Percentiles rank a stretch among this genome's conserved stretches.
phyloP scores from a whole-genome alignment of 495 filamentous ascomycete species.

The Aspergillus saccharolyticus region DNA sequence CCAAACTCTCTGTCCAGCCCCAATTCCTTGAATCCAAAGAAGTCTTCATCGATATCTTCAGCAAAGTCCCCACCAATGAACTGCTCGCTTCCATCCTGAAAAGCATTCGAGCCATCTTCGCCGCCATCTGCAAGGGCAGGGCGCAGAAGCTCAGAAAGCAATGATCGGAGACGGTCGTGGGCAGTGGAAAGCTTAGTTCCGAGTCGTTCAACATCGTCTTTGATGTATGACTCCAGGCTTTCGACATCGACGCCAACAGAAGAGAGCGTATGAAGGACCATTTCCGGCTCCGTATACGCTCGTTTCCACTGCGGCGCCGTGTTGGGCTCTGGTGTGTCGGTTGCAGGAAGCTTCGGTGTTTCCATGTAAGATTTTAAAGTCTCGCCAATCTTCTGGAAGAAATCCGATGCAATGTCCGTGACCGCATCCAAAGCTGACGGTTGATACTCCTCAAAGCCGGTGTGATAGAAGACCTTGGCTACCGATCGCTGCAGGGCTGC shows the following conservation, averaged over 20 bases:
- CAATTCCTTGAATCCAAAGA: constrained; percentile 96
- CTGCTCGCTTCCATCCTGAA: constrained; percentile 94
- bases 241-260: constrained; percentile 81
- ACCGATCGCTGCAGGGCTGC: constrained; percentile 84
- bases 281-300: constrained; percentile 72
- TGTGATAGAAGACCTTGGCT: constrained; percentile 91
- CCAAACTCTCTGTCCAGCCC: constrained; percentile 89
- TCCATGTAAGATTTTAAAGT: constrained; percentile 80
- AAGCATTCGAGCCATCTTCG: constrained; percentile 81
- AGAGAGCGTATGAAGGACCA: constrained; percentile 77
- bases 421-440: constrained; percentile 86
- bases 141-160: constrained; percentile 84
- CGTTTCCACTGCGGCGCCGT: constrained; percentile 48
- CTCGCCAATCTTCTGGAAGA: constrained; percentile 74
- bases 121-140: constrained; percentile 77
- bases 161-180: constrained; percentile 86
- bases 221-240: constrained; percentile 78
- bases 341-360: constrained; percentile 60
- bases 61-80: constrained; percentile 96
- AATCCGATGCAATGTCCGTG: constrained; percentile 86
- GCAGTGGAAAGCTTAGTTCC: constrained; percentile 75
- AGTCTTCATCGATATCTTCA: constrained; percentile 95
- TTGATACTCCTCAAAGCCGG: constrained; percentile 96
- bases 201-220: constrained; percentile 89
- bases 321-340: constrained; percentile 32